These are phyloP conservation scores for Monilinia vaccinii-corymbosi DNA, from an alignment of 2,329 filamentous ascomycete genomes.

Conservation along the genomic window DNA sequence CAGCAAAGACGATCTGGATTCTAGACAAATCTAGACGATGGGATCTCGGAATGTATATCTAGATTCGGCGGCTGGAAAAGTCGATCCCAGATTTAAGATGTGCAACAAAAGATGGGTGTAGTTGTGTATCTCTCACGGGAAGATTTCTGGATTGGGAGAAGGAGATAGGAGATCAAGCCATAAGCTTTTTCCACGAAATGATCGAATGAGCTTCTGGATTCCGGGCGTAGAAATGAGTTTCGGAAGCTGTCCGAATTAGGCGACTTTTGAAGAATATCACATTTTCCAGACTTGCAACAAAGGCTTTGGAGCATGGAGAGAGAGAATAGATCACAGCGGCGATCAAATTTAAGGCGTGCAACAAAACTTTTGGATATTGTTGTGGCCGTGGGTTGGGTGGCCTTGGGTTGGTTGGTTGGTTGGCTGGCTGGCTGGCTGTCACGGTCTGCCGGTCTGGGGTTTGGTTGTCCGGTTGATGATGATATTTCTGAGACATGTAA, in stretches of 20 bases:
- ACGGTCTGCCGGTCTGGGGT: too few relatives aligned
- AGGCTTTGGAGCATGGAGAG: not conserved
- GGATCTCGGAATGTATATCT: not conserved
- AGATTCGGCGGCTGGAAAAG: not conserved
- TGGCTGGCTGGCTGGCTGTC: too few relatives aligned
- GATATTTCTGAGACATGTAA: slow-evolving; percentile 1
- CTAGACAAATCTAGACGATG: not conserved
- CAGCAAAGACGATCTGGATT: not conserved
- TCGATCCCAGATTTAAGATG: not conserved
- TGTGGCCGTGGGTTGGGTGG: not conserved
- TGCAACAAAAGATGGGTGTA: not conserved
- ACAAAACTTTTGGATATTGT: not conserved
- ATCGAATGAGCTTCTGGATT: not conserved
- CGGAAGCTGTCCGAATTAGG: not conserved
- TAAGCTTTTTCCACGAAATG: not conserved
- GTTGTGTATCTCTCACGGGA: not conserved
- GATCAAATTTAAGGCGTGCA: not conserved
- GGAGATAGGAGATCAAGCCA: not conserved
- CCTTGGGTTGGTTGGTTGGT: too few relatives aligned
- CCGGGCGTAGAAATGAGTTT: not conserved
- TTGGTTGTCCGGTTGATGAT: not conserved
- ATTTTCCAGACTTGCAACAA: slow-evolving; percentile 8
- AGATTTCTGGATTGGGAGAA: not conserved
- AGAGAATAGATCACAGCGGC: not conserved
- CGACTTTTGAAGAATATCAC: slow-evolving; percentile 1